Percentiles rank a stretch among this genome's conserved stretches.
Evolutionary conservation across 2,329 filamentous ascomycete genomes (phyloP).

Genomic region (Arthroderma uncinatum): DNA sequence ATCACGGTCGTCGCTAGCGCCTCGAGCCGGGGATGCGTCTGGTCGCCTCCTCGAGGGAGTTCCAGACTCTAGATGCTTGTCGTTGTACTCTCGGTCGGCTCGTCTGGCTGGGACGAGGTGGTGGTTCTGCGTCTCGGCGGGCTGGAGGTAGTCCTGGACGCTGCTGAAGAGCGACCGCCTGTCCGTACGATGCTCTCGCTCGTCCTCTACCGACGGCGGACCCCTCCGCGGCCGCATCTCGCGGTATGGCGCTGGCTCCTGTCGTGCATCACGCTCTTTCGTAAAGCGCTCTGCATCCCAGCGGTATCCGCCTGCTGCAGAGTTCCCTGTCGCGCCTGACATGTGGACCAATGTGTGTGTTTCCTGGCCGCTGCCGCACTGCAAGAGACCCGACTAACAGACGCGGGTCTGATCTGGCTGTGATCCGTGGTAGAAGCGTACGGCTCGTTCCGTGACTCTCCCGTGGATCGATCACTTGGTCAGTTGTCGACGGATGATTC

Average conservation of each 20-base stretch:
- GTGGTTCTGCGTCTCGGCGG: not conserved
- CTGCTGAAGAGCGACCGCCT: slow-evolving; percentile 1
- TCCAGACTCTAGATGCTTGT: slow-evolving; percentile 25
- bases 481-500: too few species aligned
- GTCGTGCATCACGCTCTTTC: slow-evolving; percentile 35
- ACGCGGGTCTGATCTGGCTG: too few species aligned
- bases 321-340: not conserved
- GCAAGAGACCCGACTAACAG: too few species aligned
- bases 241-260: slow-evolving; percentile 16
- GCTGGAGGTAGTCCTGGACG: not conserved
- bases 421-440: not conserved
- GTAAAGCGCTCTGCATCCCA: slow-evolving; percentile 34
- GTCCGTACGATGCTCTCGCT: slow-evolving; percentile 13
- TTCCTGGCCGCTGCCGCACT: too few species aligned
- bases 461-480: too few species aligned
- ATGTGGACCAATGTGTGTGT: not conserved
- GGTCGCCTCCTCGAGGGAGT: not conserved
- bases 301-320: slow-evolving; percentile 18
- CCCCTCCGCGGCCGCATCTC: slow-evolving; percentile 1
- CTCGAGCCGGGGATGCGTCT: not conserved
- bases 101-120: slow-evolving; percentile 21
- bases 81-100: slow-evolving; percentile 31
- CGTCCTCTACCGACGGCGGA: slow-evolving; percentile 4
- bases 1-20: not conserved
- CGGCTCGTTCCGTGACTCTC: not conserved